A percentile compares a stretch with the other conserved stretches of the same genome.
phyloP scores from a whole-genome alignment of 768 basidiomycete species.

The Rhizopogon vulgaris region DNA sequence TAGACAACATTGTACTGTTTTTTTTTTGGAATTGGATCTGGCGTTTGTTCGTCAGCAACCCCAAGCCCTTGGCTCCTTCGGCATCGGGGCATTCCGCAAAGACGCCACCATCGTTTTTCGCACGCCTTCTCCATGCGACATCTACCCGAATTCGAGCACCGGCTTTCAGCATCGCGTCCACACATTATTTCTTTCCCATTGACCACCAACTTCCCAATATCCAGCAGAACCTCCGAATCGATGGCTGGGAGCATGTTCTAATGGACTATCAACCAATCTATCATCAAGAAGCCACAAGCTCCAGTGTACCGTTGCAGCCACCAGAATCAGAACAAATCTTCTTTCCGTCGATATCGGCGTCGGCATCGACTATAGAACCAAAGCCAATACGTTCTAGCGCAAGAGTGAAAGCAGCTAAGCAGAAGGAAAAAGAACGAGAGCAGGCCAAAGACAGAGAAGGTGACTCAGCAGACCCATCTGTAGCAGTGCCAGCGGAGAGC shows the following conservation, averaged over 20 bases:
- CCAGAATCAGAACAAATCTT: slow-evolving; percentile 31
- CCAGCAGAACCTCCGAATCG: slow-evolving; percentile 37
- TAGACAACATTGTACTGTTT: too few relatives aligned
- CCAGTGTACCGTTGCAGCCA: slow-evolving; percentile 46
- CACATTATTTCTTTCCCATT: slow-evolving; percentile 17
- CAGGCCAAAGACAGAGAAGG: slow-evolving; percentile 51
- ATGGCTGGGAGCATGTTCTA: slow-evolving; percentile 86
- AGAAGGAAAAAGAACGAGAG: slow-evolving; percentile 54
- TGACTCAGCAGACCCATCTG: slow-evolving; percentile 38
- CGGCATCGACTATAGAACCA: slow-evolving; percentile 38
- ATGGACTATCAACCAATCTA: slow-evolving; percentile 82
- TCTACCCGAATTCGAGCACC: slow-evolving; percentile 12
- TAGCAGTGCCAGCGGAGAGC: slow-evolving; percentile 34
- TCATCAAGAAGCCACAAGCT: slow-evolving; percentile 65
- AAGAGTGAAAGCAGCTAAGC: slow-evolving; percentile 68
- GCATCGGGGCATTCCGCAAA: slow-evolving; percentile 3
- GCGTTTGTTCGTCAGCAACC: neutral
- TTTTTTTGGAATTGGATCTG: neutral
- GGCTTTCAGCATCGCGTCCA: slow-evolving; percentile 7
- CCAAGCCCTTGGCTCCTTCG: neutral
- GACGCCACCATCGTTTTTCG: slow-evolving; percentile 16
- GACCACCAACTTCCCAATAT: slow-evolving; percentile 19
- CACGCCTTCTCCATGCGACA: slow-evolving; percentile 22
- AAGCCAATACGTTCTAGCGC: slow-evolving; percentile 68
- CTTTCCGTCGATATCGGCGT: slow-evolving; percentile 30